Conservation (phyloP, 2,329 filamentous ascomycete genomes). For the Xenosphaeropsis pyriputrescens region DNA sequence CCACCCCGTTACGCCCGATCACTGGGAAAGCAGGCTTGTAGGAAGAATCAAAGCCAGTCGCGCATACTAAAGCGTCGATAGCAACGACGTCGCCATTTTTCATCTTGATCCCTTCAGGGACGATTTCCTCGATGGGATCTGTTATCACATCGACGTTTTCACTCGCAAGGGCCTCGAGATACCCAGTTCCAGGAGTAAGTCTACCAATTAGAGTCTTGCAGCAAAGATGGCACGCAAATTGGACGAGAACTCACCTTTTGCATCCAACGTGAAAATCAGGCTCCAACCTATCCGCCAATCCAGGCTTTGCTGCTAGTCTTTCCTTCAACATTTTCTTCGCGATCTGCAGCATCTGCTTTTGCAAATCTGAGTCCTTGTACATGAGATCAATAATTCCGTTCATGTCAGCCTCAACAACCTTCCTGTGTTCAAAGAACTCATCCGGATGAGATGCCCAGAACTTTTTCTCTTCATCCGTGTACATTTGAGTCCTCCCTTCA, state of each 20-base stretch:
- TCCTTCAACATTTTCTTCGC: not conserved
- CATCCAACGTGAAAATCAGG: conserved; percentile 30
- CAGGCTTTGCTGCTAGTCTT: not conserved
- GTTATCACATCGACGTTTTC: conserved; percentile 18
- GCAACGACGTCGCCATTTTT: conserved; percentile 12
- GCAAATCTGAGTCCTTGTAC: not conserved
- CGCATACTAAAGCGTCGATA: conserved; percentile 40
- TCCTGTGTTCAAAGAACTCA: conserved; percentile 1
- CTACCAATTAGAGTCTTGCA: conserved; percentile 30
- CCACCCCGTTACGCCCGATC: conserved; percentile 9
- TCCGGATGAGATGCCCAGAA: not conserved
- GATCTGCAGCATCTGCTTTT: not conserved
- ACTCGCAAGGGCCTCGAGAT: conserved; percentile 19
- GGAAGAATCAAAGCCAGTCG: conserved; percentile 37
- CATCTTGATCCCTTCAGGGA: conserved; percentile 15
- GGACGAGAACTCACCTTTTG: conserved; percentile 21
- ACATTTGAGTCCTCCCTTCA: conserved; percentile 25
- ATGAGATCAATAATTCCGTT: not conserved
- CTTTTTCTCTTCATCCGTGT: conserved; percentile 24
- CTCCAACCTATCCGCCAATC: not conserved
- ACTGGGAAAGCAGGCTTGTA: conserved; percentile 1
- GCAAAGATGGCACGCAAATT: conserved; percentile 12
- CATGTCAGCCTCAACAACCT: not conserved
- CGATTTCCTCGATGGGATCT: conserved; percentile 17
- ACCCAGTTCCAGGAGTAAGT: conserved; percentile 21